These are phyloP conservation scores for Lentinula guzmanii DNA, from an alignment of 768 basidiomycete species.

Conservation along the genomic window DNA sequence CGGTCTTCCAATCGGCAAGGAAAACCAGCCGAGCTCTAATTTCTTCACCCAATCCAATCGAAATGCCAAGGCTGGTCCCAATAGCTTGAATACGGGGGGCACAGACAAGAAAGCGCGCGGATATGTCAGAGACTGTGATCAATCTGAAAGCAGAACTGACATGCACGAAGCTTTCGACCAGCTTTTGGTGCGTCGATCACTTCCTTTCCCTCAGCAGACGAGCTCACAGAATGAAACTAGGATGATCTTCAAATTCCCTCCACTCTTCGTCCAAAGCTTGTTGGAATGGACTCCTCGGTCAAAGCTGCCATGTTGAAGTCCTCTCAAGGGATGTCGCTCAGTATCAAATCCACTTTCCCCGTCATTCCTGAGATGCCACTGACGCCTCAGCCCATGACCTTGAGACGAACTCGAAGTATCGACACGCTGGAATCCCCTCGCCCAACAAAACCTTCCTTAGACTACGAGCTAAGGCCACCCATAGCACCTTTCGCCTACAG, in stretches of 20 bases:
- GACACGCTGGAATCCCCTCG: slow-evolving; percentile 62
- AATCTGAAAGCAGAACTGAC: slow-evolving; percentile 26
- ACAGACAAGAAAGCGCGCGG: slow-evolving; percentile 37
- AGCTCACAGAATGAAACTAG: slow-evolving; percentile 28
- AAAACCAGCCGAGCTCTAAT: slow-evolving; percentile 48
- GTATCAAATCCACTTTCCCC: slow-evolving; percentile 23
- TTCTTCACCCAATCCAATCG: slow-evolving; percentile 2
- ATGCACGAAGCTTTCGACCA: slow-evolving; percentile 75
- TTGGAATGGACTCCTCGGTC: slow-evolving; percentile 75
- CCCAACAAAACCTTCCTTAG: slow-evolving; percentile 29
- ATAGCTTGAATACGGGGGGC: slow-evolving; percentile 21
- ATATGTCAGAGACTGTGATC: slow-evolving; percentile 37
- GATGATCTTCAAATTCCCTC: slow-evolving; percentile 87
- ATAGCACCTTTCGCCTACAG: slow-evolving; percentile 26
- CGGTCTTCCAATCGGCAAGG: slow-evolving; percentile 51
- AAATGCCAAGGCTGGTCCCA: slow-evolving; percentile 8
- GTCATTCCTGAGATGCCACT: slow-evolving; percentile 23
- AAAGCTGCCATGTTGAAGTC: slow-evolving; percentile 92
- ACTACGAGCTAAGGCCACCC: slow-evolving; percentile 33
- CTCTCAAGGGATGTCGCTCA: slow-evolving; percentile 55
- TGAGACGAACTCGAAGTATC: slow-evolving; percentile 69
- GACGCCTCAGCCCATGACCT: slow-evolving; percentile 41
- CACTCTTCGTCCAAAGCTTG: slow-evolving; percentile 70
- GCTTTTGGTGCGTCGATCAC: slow-evolving; percentile 54
- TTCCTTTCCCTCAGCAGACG: neutral